phyloP scores from a whole-genome alignment of 805 yeast genomes.

The Pichia kluyveri region DNA sequence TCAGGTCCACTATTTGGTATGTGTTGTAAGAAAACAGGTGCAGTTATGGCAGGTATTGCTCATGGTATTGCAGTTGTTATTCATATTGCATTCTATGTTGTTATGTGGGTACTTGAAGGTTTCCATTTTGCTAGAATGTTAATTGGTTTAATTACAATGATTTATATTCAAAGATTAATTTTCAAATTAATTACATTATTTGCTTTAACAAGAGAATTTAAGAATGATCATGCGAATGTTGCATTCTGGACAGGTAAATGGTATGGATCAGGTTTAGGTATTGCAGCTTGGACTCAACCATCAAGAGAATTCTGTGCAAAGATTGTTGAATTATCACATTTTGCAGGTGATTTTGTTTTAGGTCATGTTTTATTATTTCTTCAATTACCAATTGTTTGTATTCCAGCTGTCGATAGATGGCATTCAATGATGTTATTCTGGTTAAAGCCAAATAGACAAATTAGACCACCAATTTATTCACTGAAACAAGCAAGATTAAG shows the following conservation, averaged over 20 bases:
- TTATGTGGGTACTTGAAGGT: slow-evolving; percentile 95
- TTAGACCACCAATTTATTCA: slow-evolving; percentile 96
- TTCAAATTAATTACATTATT: slow-evolving; percentile 76
- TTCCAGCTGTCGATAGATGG: slow-evolving; percentile 93
- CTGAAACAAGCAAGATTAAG: slow-evolving; percentile 93
- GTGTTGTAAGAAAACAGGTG: slow-evolving; percentile 96
- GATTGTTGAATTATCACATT: slow-evolving; percentile 87
- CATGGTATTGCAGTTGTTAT: slow-evolving; percentile 90
- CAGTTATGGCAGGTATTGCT: slow-evolving; percentile 90
- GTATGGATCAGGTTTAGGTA: slow-evolving; percentile 91
- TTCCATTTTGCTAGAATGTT: slow-evolving; percentile 83
- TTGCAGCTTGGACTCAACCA: slow-evolving; percentile 93
- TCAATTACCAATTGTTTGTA: slow-evolving; percentile 77
- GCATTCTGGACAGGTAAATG: slow-evolving; percentile 99
- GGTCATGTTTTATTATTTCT: slow-evolving; percentile 84
- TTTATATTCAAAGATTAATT: slow-evolving; percentile 79
- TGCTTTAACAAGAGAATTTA: slow-evolving; percentile 88
- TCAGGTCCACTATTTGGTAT: slow-evolving; percentile 92
- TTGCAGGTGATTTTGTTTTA: slow-evolving; percentile 91
- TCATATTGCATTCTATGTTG: slow-evolving; percentile 81
- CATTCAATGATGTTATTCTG: slow-evolving; percentile 98
- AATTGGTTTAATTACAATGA: slow-evolving; percentile 75
- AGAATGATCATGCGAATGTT: slow-evolving; percentile 88
- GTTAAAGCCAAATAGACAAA: slow-evolving; percentile 95
- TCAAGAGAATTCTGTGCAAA: slow-evolving; percentile 91